Conservation (phyloP, 2,329 filamentous ascomycete species). For the Cryphonectria naterciae region DNA sequence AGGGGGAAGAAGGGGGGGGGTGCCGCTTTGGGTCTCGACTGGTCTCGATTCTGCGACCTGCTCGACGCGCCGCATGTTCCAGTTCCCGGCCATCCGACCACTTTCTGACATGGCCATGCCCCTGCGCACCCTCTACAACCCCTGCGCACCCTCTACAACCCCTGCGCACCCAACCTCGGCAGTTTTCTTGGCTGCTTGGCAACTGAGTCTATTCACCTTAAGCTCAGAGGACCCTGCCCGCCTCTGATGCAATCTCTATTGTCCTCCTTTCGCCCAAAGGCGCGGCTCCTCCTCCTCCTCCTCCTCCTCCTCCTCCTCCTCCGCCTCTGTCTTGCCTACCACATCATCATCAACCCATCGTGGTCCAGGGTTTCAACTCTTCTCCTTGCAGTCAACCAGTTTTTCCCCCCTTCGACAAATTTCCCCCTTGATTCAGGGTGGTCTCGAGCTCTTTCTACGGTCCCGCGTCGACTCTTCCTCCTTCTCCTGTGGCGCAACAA, state of each 20-base stretch:
- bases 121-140: constrained; percentile 3
- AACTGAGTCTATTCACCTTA: constrained; percentile 22
- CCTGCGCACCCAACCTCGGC: constrained; percentile 2
- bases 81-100: constrained; percentile 28
- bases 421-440: neutral
- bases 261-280: neutral
- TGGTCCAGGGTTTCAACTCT: neutral
- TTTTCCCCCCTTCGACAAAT: neutral
- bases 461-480: neutral
- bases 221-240: constrained; percentile 15
- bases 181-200: constrained; percentile 9
- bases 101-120: constrained; percentile 20
- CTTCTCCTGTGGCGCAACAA: neutral
- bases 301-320: too few species aligned
- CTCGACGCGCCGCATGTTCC: constrained; percentile 26
- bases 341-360: neutral
- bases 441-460: neutral
- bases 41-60: constrained; percentile 28
- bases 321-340: neutral
- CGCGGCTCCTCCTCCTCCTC: neutral
- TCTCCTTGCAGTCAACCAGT: too few species aligned
- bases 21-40: neutral
- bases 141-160: neutral
- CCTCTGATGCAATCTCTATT: neutral
- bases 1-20: neutral